A percentile compares a stretch with the other conserved stretches of the same genome.
Evolutionary conservation across 2,329 filamentous ascomycete species (phyloP).

Genomic region (Esteya vermicola): DNA sequence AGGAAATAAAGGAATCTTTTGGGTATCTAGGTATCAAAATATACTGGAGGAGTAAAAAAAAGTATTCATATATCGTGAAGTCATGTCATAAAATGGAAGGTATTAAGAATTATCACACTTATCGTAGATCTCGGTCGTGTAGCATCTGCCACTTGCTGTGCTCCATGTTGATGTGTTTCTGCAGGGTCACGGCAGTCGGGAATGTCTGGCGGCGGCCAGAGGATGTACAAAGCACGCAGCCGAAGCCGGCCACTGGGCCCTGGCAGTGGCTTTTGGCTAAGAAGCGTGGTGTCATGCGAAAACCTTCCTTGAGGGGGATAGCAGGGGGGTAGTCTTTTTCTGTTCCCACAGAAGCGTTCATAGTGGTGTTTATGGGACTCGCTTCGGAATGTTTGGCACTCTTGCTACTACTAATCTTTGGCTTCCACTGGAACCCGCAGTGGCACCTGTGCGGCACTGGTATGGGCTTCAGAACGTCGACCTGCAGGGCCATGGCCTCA

Average conservation of each 20-base stretch:
- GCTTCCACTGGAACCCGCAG: conserved; percentile 23
- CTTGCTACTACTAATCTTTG: not conserved
- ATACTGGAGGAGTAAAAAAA: not conserved
- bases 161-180: conserved; percentile 20
- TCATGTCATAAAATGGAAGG: too few relatives aligned
- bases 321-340: not conserved
- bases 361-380: not conserved
- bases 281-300: conserved; percentile 22
- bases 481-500: conserved; percentile 24
- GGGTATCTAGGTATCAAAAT: not conserved
- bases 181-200: conserved; percentile 16
- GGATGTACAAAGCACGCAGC: conserved; percentile 25
- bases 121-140: conserved; percentile 21
- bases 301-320: conserved; percentile 22
- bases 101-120: not conserved
- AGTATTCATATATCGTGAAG: too few relatives aligned
- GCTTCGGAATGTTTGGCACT: not conserved
- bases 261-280: conserved; percentile 26
- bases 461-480: conserved; percentile 16
- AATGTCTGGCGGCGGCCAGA: conserved; percentile 21
- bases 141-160: conserved; percentile 29
- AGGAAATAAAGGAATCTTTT: too few relatives aligned
- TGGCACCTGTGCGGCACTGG: conserved; percentile 15
- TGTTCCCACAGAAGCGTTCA: too few relatives aligned
- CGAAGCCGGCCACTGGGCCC: conserved; percentile 14